Conservation (phyloP, 1,284 basidiomycete genomes). For the Paramarasmius palmivorus region DNA sequence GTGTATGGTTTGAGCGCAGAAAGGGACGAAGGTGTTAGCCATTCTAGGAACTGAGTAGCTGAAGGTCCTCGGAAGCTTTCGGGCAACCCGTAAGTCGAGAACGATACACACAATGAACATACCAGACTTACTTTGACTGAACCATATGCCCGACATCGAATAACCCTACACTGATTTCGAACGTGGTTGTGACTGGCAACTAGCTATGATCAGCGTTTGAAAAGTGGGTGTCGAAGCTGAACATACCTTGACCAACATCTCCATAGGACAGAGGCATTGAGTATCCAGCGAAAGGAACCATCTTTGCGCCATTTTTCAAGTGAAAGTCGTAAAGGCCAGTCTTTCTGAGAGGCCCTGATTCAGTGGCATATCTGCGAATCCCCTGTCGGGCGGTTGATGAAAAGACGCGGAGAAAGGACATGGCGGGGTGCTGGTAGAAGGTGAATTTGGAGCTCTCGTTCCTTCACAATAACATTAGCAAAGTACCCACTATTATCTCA, state of each 20-base stretch:
- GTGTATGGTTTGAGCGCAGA: slow-evolving; percentile 65
- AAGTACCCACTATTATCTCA: no score
- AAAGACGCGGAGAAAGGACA: no score
- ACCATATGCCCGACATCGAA: slow-evolving; percentile 99
- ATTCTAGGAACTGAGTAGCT: slow-evolving; percentile 79
- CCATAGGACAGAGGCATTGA: slow-evolving; percentile 93
- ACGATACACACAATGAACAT: slow-evolving; percentile 4
- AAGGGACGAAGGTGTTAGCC: slow-evolving; percentile 83
- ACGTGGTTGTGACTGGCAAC: slow-evolving; percentile 94
- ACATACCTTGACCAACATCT: slow-evolving; percentile 76
- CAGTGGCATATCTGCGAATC: no score
- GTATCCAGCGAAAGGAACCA: slow-evolving; percentile 97
- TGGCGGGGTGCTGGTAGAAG: no score
- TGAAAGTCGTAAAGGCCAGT: slow-evolving; percentile 95
- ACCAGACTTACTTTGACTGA: slow-evolving; percentile 65
- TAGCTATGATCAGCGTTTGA: slow-evolving; percentile 31
- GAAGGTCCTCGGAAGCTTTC: slow-evolving; percentile 80
- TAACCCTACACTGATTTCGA: slow-evolving; percentile 78
- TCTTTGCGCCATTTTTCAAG: slow-evolving; percentile 82
- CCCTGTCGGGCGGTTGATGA: no score
- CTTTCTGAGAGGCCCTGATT: slow-evolving; percentile 29
- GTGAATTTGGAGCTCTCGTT: no score
- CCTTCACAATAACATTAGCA: no score
- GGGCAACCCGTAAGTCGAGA: not conserved
- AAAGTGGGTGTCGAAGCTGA: slow-evolving; percentile 6